Evolutionary conservation across 2,329 filamentous ascomycete genomes (phyloP), one percentile per base, ranked within the genome.

Genomic region (Tolypocladium tundrense): DNA sequence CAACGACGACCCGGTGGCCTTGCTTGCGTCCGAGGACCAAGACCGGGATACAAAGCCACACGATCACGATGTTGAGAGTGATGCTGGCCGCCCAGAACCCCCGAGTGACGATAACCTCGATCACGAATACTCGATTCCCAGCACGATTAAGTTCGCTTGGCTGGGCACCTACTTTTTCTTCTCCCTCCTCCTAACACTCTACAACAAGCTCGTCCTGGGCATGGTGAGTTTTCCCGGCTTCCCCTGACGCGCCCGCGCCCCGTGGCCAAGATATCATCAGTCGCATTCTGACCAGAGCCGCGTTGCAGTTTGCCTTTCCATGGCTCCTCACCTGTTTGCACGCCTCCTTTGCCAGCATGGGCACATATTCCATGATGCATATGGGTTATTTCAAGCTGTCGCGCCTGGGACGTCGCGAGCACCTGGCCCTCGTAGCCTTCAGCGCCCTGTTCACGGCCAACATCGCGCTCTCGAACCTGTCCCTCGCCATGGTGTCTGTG

Each of bases 391-490:
- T 85, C 65, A 76, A 76, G 63, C 71, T 82, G 56, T 79, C 80
- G 13, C 74, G 75, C 58, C 72, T 86, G 43, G 76, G 75, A 4
- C 73, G 74, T 37, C 76, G 75, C 37, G 81, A 85, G 66, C 78
- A 83, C 67, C 67, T 82, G 48, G 75, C 77, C n/a, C 75, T 85
- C 45, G 70, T 83, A 39, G 75, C 79, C 53, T 86, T 86, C 68
- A 85, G 83, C 41, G 73, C 79, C 45, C 75, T 86, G 9, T 86
- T 84, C 69, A 85, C 83, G 19, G 75, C 82, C 67, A 86, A 86
- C 69, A 85, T 86, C 63, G 83, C 83, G 59, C 79, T 84, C 52
- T 84, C 81, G n/a, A 85, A 85, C 69, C 75, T 84, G 31, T 85
- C 82, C n/a, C 74, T 85, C 42, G 74, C 73, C 60, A 77, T 83